These are phyloP conservation scores for Helichrysum umbraculigerum DNA, from an alignment of 129 eudicot genomes.

Conservation along the genomic window DNA sequence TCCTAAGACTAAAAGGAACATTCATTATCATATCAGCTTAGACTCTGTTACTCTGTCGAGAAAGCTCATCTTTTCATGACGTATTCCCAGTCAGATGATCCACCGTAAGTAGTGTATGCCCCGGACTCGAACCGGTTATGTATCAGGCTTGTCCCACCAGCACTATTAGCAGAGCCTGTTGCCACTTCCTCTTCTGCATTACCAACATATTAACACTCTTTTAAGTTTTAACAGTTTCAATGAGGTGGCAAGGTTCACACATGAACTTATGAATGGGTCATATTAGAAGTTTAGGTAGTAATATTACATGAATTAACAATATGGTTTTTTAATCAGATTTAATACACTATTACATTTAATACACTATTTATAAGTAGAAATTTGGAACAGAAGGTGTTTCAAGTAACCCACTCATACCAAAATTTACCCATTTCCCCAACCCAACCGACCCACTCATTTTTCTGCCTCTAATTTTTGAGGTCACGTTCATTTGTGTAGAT, in stretches of 20 bases:
- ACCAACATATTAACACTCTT: not conserved
- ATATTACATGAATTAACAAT: not conserved
- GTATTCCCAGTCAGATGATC: slow-evolving; percentile 1
- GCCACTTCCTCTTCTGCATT: slow-evolving; percentile 12
- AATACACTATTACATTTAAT: too few species aligned
- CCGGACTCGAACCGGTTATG: not conserved
- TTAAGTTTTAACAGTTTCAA: not conserved
- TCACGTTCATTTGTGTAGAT: not conserved
- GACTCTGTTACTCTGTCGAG: not conserved
- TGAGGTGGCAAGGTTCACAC: not conserved
- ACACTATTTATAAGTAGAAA: not conserved
- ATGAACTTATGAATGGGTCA: not conserved
- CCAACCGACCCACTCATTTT: not conserved
- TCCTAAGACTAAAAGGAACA: not conserved
- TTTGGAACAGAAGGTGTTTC: not conserved
- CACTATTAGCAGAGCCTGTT: not conserved
- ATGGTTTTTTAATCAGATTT: too few species aligned
- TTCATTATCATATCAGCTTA: not conserved
- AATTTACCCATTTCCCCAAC: not conserved
- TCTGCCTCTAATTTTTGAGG: not conserved
- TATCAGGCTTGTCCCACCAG: not conserved
- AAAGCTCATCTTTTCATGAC: not conserved
- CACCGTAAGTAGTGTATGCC: not conserved
- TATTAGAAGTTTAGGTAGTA: not conserved
- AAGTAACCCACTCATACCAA: not conserved